Conservation (phyloP, 2,329 filamentous ascomycete genomes). For the Colletotrichum tamarilloi region DNA sequence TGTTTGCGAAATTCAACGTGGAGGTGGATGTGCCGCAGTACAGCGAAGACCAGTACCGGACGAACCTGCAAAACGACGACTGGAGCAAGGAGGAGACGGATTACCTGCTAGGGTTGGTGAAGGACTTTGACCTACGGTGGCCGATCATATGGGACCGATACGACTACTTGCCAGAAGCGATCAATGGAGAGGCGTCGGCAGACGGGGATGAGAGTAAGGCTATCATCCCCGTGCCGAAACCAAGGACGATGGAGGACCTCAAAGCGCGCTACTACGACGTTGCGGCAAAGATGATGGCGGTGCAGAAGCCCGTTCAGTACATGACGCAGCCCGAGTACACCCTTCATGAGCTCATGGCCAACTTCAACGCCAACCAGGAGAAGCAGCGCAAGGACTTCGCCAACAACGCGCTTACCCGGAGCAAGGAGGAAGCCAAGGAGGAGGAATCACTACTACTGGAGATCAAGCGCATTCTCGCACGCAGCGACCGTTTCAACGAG, state of each 20-base stretch:
- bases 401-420: conserved; percentile 80
- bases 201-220: conserved; percentile 62
- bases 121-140: conserved; percentile 90
- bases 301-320: conserved; percentile 81
- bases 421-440: conserved; percentile 89
- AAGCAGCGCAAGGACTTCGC: conserved; percentile 86
- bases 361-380: conserved; percentile 87
- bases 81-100: conserved; percentile 97
- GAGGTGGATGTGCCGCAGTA: conserved; percentile 83
- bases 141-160: conserved; percentile 93
- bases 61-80: conserved; percentile 76
- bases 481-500: conserved; percentile 86
- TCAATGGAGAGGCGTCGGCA: conserved; percentile 56
- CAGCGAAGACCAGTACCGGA: conserved; percentile 86
- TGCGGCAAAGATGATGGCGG: conserved; percentile 82
- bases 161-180: conserved; percentile 70
- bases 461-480: conserved; percentile 89
- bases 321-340: conserved; percentile 91
- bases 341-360: conserved; percentile 85
- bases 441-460: conserved; percentile 91
- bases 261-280: conserved; percentile 93
- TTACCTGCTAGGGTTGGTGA: conserved; percentile 81
- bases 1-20: conserved; percentile 90
- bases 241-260: conserved; percentile 85
- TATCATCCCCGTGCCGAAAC: conserved; percentile 62